Evolutionary conservation across 164 flowering plant species (phyloP), one percentile per base, ranked within the genome.

Genomic region (Piper betle): DNA sequence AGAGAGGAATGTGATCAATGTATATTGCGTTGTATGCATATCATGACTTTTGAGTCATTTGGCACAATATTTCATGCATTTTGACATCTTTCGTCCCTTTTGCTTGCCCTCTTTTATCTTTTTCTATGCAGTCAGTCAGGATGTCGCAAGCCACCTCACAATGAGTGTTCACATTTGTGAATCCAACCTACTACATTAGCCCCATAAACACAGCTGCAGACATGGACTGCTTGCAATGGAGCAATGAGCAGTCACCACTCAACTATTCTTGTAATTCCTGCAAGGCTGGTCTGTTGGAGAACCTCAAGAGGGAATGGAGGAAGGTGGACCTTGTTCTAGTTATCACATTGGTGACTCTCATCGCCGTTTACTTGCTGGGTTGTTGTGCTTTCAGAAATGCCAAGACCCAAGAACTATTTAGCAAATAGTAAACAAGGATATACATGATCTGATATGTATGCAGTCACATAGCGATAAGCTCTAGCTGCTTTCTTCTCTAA

Each of bases 331-430:
- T 92, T 2, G 70, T 92, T 4, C 58, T 92, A 64, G 62, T 85
- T 39, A 65, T 89, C 16, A 82, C 96, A 5, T 77, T 89, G 0
- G 67, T 92, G 4, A 93, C 78, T 0, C 69, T 92, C n/a, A 75
- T 85, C n/a, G 57, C 57, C 5, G 85, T 92, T 2, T 92, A 87
- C 57, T 17, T 85, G 61, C 53, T 89, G 0, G 98, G 91, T 0
- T 92, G 96, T 55, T 84, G 93, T 66, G 96, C 91, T 6, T 92
- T 92, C 17, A 82, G 95, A 70, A 88, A 82, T 61, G 96, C 96
- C 42, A 87, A 89, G 71, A 89, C 96, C 1, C 96, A 92, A 52
- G 89, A 89, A 10, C 71, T 92, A 4, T 92, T 92, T 48, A 70
- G 82, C 6, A 85, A 62, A 57, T 89, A 92, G n/a, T 78, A 82